Percentiles rank a stretch among this genome's conserved stretches.
Evolutionary conservation across 140 eudicot genomes (phyloP).

Genomic region (Stevia rebaudiana): DNA sequence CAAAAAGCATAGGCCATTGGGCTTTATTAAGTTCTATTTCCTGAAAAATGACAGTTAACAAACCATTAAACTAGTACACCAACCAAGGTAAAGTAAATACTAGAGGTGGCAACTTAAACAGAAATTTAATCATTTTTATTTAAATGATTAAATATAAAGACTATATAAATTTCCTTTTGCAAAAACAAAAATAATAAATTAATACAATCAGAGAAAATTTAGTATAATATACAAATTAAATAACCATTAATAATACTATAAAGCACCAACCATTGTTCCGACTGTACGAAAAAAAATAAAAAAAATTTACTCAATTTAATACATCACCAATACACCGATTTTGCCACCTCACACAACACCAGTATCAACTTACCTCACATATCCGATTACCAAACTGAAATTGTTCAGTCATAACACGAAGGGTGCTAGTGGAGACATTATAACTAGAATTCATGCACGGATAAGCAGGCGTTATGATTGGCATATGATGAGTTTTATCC

Average conservation of each 20-base stretch:
- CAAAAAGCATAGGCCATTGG: conserved; percentile 63
- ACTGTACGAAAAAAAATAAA: background rate
- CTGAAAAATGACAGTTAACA: conserved; percentile 31
- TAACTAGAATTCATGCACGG: conserved; percentile 68
- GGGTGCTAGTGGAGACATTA: conserved; percentile 56
- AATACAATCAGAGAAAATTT: too few relatives aligned
- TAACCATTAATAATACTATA: background rate
- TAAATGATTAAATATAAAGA: background rate
- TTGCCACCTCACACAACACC: conserved; percentile 1
- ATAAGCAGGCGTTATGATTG: conserved; percentile 64
- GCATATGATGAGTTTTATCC: conserved; percentile 54
- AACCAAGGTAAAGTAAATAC: background rate
- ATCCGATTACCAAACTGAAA: conserved; percentile 42
- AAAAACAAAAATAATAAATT: too few relatives aligned
- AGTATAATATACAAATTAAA: background rate
- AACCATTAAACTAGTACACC: background rate
- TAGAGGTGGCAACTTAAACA: background rate
- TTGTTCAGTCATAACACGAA: conserved; percentile 56
- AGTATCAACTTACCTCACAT: conserved; percentile 40
- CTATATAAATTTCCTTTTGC: background rate
- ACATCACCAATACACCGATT: background rate
- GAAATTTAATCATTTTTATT: background rate
- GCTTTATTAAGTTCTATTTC: conserved; percentile 58
- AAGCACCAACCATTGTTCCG: background rate
- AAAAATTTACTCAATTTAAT: background rate